Evolutionary conservation across 2,329 filamentous ascomycete genomes (phyloP).

Genomic region (Colletotrichum australisinense): DNA sequence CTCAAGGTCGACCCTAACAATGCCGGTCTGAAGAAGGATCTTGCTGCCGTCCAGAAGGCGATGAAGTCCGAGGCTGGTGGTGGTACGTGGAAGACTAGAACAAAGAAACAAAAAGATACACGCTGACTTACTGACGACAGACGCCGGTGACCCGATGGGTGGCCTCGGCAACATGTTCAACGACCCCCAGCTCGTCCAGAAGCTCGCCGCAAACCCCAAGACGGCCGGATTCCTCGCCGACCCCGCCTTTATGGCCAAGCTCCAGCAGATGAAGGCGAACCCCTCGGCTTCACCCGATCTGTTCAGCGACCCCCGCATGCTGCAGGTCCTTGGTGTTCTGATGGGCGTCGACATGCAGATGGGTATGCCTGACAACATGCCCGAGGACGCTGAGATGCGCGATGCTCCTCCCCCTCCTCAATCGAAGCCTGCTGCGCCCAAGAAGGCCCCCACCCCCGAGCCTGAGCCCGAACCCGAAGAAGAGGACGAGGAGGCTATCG

Average conservation of each 20-base stretch:
- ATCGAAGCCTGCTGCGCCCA: conserved; percentile 57
- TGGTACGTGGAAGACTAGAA: neutral
- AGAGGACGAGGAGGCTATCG: conserved; percentile 83
- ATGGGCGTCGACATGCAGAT: conserved; percentile 90
- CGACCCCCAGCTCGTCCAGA: conserved; percentile 89
- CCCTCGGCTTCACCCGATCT: conserved; percentile 82
- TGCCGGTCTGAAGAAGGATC: conserved; percentile 89
- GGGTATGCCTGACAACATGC: conserved; percentile 50
- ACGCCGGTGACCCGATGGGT: conserved; percentile 72
- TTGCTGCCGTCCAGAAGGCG: conserved; percentile 86
- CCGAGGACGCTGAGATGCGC: conserved; percentile 82
- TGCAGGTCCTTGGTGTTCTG: conserved; percentile 92
- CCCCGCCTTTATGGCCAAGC: conserved; percentile 87
- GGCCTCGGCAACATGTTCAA: conserved; percentile 94
- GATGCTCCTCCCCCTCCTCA: conserved; percentile 63
- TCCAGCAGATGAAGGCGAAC: conserved; percentile 84
- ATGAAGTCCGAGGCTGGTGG: conserved; percentile 78
- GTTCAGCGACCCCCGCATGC: conserved; percentile 90
- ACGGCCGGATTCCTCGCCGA: conserved; percentile 85
- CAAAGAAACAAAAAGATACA: neutral
- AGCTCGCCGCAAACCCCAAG: conserved; percentile 95
- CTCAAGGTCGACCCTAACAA: conserved; percentile 93
- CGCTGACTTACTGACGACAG: conserved; percentile 37
- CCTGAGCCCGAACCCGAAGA: conserved; percentile 76
- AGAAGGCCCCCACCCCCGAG: conserved; percentile 67